A percentile compares a stretch with the other conserved stretches of the same genome.
Conservation (phyloP, 208 protist species). For the Wallacemonas sp. region DNA sequence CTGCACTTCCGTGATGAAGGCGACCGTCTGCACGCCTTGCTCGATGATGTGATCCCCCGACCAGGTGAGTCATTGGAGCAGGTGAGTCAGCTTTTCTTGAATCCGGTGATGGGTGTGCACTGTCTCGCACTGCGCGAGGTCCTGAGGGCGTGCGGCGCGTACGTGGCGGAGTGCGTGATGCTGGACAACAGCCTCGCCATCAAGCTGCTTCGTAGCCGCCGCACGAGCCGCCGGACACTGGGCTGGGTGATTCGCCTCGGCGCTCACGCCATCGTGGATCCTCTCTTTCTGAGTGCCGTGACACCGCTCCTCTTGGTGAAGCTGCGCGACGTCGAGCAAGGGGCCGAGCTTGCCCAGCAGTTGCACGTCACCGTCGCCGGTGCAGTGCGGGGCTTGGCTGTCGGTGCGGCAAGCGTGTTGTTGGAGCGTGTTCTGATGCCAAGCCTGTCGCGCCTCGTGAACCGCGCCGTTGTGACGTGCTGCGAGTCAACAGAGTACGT, state of each 20-base stretch:
- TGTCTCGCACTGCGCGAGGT: constrained; percentile 47
- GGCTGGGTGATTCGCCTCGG: constrained; percentile 61
- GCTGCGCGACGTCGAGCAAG: constrained; percentile 13
- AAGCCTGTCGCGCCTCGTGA: constrained; percentile 39
- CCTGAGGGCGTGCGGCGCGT: constrained; percentile 28
- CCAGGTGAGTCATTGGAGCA: constrained; percentile 4
- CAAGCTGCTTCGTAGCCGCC: constrained; percentile 62
- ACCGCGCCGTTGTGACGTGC: constrained; percentile 63
- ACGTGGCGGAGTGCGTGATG: constrained; percentile 58
- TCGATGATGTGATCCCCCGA: constrained; percentile 5
- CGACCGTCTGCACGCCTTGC: constrained; percentile 3
- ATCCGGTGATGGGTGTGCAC: neutral
- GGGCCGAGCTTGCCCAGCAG: neutral
- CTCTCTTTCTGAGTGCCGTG: constrained; percentile 57
- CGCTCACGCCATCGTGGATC: constrained; percentile 67
- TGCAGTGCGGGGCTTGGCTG: constrained; percentile 20
- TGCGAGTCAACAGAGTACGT: constrained; percentile 74
- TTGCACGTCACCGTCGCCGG: constrained; percentile 41
- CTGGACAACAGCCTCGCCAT: constrained; percentile 71
- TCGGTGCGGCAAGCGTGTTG: constrained; percentile 31
- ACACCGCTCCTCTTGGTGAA: constrained; percentile 41
- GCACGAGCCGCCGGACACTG: constrained; percentile 33
- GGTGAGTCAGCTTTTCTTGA: neutral
- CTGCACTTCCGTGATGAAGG: constrained; percentile 44
- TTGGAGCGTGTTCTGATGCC: constrained; percentile 60